Base-by-base conservation (phyloP, 169 alveolate species). In the Theileria parva region DNA sequence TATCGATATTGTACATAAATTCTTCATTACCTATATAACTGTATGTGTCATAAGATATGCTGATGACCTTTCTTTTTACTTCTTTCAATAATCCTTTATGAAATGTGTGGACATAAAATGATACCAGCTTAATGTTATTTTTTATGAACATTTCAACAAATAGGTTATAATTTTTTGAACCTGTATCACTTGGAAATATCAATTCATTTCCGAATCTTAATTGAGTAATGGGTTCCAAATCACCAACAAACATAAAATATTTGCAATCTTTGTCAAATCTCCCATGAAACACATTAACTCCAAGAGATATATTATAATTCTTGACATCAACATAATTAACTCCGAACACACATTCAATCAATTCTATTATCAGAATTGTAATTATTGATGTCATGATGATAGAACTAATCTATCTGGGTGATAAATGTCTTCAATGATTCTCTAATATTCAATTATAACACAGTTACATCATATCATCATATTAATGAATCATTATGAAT, bases 161-260 rank as follows among this genome's bases (percentile, higher is more conserved):
- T 30, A 63, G 6, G 6, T 63, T 15, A 5, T 27, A 15, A 6
- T 39, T 13, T 0, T 15, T n/a, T 27, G 51, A 15, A 27, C 19
- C 25, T 13, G 3, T n/a, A 4, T 19, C 50, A 2, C 21, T 63
- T 63, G 39, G 25, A 63, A n/a, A 63, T 39, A 63, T n/a, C 21
- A 63, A 6, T 27, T 39, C 50, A 17, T 19, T 30, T 23, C 50
- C 71, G n/a, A 7, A 63, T 30, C 21, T 63, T 8, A 63, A 32
- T 2, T n/a, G 51, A 28, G 51, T 63, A 63, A 15, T 23, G 32
- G 39, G 39, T 30, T 63, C 32, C 6, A 13, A 32, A 19, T 63
- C 32, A 30, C 71, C 71, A 15, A 63, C 32, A 4, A n/a, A 63
- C 71, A 63, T 63, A 32, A 32, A 28, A 39, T 63, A 63, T 30